Percentiles rank a stretch among this genome's conserved stretches.
Conservation (phyloP, 345 rosid species). For the Salix purpurea region DNA sequence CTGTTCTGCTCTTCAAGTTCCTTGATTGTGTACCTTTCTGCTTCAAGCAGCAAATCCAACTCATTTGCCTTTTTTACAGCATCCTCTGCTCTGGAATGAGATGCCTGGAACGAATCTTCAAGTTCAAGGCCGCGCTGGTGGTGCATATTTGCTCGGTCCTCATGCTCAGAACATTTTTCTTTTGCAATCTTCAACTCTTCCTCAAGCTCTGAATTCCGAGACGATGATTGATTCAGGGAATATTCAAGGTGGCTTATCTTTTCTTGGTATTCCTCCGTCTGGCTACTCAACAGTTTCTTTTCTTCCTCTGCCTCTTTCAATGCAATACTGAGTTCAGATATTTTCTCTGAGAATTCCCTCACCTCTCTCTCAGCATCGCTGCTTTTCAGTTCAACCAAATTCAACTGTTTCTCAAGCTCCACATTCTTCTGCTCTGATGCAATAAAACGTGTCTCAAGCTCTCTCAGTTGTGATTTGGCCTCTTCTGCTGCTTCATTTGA, state of each 20-base stretch:
- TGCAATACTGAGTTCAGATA: slow-evolving; percentile 45
- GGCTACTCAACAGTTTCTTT: slow-evolving; percentile 42
- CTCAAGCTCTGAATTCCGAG: slow-evolving; percentile 50
- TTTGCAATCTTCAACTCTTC: slow-evolving; percentile 46
- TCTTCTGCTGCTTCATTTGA: slow-evolving; percentile 62
- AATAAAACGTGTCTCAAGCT: slow-evolving; percentile 52
- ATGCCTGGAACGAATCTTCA: slow-evolving; percentile 26
- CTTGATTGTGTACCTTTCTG: slow-evolving; percentile 84
- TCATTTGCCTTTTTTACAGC: slow-evolving; percentile 66
- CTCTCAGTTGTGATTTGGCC: slow-evolving; percentile 57
- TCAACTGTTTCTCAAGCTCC: slow-evolving; percentile 73
- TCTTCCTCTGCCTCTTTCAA: slow-evolving; percentile 56
- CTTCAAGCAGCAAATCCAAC: slow-evolving; percentile 80
- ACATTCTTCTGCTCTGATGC: slow-evolving; percentile 67
- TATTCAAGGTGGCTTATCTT: slow-evolving; percentile 52
- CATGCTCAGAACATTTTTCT: slow-evolving; percentile 62
- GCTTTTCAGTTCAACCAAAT: slow-evolving; percentile 45
- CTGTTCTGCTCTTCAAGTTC: slow-evolving; percentile 83
- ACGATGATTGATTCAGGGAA: slow-evolving; percentile 43
- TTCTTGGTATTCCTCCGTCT: slow-evolving; percentile 50
- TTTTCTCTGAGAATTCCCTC: slow-evolving; percentile 49
- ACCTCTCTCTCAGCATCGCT: slow-evolving; percentile 54
- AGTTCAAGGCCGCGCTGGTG: slow-evolving; percentile 28
- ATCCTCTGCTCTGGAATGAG: slow-evolving; percentile 37
- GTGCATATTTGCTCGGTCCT: slow-evolving; percentile 36